These are phyloP conservation scores for Populus alba DNA, from an alignment of 345 rosid species.

Conservation along the genomic window DNA sequence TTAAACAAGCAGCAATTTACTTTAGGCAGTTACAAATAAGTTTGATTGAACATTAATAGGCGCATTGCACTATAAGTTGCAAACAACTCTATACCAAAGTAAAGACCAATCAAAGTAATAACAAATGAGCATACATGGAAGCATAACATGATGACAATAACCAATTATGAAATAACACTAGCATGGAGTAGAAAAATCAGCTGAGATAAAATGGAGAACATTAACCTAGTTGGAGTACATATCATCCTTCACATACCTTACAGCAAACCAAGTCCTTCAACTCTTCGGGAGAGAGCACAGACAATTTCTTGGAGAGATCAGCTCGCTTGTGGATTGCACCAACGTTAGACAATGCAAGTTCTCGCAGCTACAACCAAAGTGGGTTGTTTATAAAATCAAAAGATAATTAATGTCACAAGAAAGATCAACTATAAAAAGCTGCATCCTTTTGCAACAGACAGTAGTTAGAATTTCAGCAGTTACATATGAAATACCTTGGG, in stretches of 20 bases:
- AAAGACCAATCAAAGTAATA: too few relatives aligned
- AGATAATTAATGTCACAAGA: not conserved
- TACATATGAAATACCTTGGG: conserved; percentile 61
- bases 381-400: not conserved
- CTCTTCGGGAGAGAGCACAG: conserved; percentile 71
- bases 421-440: not conserved
- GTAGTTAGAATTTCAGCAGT: conserved; percentile 10
- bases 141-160: not conserved
- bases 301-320: conserved; percentile 86
- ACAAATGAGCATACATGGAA: not conserved
- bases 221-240: not conserved
- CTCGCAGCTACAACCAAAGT: conserved; percentile 58
- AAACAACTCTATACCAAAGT: too few relatives aligned
- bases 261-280: conserved; percentile 84
- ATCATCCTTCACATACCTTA: conserved; percentile 55
- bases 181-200: not conserved
- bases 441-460: conserved; percentile 2
- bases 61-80: too few relatives aligned
- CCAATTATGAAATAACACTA: not conserved
- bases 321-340: conserved; percentile 82
- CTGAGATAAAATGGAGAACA: not conserved
- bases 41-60: too few relatives aligned
- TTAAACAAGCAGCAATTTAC: too few relatives aligned
- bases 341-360: conserved; percentile 80
- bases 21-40: too few relatives aligned